phyloP scores from a whole-genome alignment of 495 filamentous ascomycete genomes.

The Staphylotrichum tortipilum region DNA sequence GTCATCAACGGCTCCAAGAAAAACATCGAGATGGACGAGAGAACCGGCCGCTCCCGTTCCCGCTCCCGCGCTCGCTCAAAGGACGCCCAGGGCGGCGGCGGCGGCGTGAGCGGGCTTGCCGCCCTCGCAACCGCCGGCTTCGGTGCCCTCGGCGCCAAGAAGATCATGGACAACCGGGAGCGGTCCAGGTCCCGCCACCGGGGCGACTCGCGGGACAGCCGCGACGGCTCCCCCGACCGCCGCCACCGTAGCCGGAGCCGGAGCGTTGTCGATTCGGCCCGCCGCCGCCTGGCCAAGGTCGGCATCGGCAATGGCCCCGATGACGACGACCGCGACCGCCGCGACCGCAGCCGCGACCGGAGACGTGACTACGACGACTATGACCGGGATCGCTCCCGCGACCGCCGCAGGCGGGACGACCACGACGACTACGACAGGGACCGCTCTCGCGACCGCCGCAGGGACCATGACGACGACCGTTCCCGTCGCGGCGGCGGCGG shows the following conservation, averaged over 20 bases:
- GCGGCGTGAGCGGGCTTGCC: constrained; percentile 46
- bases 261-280: constrained; percentile 39
- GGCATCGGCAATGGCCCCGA: constrained; percentile 40
- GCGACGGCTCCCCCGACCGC: constrained; percentile 28
- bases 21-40: constrained; percentile 46
- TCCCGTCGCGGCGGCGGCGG: constrained; percentile 34
- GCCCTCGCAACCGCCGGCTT: constrained; percentile 67
- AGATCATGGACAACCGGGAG: constrained; percentile 58
- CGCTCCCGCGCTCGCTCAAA: constrained; percentile 46
- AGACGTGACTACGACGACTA: constrained; percentile 25
- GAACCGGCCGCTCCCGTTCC: constrained; percentile 42
- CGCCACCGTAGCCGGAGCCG: constrained; percentile 42
- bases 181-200: constrained; percentile 49
- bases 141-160: constrained; percentile 73
- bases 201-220: constrained; percentile 45
- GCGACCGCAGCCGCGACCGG: constrained; percentile 22
- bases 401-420: constrained; percentile 29
- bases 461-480: constrained; percentile 43
- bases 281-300: constrained; percentile 37
- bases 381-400: constrained; percentile 24
- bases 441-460: constrained; percentile 22
- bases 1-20: constrained; percentile 68
- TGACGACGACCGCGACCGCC: constrained; percentile 31
- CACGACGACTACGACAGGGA: constrained; percentile 47
- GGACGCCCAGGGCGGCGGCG: constrained; percentile 30